Conservation (phyloP, 1,284 basidiomycete species). For the Pseudomicrostroma phylloplanum region DNA sequence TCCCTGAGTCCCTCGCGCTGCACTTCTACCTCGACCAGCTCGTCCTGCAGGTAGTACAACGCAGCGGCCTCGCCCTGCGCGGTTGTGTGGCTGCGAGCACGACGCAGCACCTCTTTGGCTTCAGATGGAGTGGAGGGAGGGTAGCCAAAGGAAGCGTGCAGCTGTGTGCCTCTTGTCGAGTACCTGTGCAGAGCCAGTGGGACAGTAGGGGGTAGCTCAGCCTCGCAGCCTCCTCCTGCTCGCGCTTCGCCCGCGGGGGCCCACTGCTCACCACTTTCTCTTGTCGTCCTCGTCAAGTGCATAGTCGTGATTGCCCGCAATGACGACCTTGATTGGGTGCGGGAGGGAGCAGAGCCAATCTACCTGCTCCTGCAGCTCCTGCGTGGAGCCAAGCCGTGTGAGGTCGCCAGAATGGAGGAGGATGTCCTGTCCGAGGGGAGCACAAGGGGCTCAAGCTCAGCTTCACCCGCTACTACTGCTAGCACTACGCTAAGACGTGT, state of each 20-base stretch:
- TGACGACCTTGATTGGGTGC: constrained; percentile 22
- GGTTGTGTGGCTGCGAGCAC: background rate
- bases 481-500: background rate
- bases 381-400: constrained; percentile 20
- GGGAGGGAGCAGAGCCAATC: constrained; percentile 24
- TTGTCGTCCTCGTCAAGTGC: constrained; percentile 10
- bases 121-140: constrained; percentile 12
- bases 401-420: constrained; percentile 31
- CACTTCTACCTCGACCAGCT: constrained; percentile 16
- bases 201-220: too few relatives aligned
- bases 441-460: background rate
- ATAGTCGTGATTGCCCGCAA: constrained; percentile 32
- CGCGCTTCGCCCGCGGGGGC: background rate
- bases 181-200: background rate
- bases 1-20: constrained; percentile 9
- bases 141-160: constrained; percentile 18
- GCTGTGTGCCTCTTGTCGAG: constrained; percentile 12
- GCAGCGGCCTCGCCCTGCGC: background rate
- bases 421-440: constrained; percentile 9
- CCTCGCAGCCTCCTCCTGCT: background rate
- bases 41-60: constrained; percentile 20
- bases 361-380: constrained; percentile 17
- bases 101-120: constrained; percentile 6
- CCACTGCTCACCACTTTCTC: background rate
- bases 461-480: background rate